phyloP scores from a whole-genome alignment of 805 yeast species.

The Maudiozyma saulgeensis region DNA sequence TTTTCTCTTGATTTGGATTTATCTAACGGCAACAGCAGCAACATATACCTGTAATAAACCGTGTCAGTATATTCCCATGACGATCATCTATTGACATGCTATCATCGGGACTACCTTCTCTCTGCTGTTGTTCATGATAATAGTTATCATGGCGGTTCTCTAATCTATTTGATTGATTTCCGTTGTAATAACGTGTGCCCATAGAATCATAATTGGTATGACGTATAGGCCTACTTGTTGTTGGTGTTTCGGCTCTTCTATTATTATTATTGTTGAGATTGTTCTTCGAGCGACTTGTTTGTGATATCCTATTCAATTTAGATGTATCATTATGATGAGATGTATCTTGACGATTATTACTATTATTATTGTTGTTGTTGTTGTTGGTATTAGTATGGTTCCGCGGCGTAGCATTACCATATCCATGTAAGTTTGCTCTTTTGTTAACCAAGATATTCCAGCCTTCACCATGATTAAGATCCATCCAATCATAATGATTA shows the following conservation, averaged over 20 bases:
- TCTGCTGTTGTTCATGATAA: background rate
- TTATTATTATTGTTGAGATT: background rate
- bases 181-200: conserved; percentile 13
- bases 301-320: conserved; percentile 1
- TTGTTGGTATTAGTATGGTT: conserved; percentile 7
- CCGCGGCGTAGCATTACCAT: conserved; percentile 59
- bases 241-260: background rate
- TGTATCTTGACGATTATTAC: background rate
- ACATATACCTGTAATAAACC: background rate
- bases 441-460: conserved; percentile 72
- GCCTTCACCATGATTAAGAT: conserved; percentile 67
- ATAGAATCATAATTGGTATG: conserved; percentile 19
- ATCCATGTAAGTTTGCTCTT: conserved; percentile 74
- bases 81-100: background rate
- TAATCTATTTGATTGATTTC: conserved; percentile 1
- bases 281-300: background rate
- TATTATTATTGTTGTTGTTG: background rate
- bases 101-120: background rate
- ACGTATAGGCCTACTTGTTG: background rate
- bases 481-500: conserved; percentile 74
- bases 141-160: conserved; percentile 6
- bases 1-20: background rate
- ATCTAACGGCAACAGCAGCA: conserved; percentile 13
- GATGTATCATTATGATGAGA: background rate
- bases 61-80: background rate